These are phyloP conservation scores for Phytophthora macrochlamydospora DNA, from an alignment of 352 stramenopile species.

Conservation along the genomic window DNA sequence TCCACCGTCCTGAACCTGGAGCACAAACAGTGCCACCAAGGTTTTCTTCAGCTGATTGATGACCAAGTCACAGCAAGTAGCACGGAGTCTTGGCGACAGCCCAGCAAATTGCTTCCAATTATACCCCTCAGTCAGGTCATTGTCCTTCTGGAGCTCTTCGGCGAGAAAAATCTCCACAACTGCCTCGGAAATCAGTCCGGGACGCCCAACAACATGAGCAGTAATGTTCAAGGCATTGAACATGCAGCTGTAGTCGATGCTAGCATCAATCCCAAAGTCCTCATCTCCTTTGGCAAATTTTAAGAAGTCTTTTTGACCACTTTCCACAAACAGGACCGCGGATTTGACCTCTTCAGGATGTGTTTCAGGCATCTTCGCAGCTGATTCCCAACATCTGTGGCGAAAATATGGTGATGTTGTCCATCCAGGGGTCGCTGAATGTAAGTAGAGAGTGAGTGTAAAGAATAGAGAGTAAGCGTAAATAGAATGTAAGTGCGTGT, in stretches of 20 bases:
- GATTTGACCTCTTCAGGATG: background rate
- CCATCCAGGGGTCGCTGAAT: no score
- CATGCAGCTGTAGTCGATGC: conserved; percentile 1
- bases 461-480: no score
- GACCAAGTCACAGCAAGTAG: background rate
- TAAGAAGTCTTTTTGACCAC: background rate
- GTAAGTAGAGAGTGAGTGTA: no score
- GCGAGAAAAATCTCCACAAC: background rate
- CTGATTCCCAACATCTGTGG: background rate
- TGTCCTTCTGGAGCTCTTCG: background rate
- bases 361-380: background rate
- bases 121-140: background rate
- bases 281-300: background rate
- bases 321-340: background rate
- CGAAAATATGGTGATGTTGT: no score
- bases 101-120: background rate
- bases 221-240: conserved; percentile 1
- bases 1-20: no score
- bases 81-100: background rate
- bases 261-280: background rate
- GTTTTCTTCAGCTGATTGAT: background rate
- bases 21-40: no score
- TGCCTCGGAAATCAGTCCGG: background rate
- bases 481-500: no score
- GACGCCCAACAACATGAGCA: background rate